A percentile compares a stretch with the other conserved stretches of the same genome.
Evolutionary conservation across 768 basidiomycete genomes (phyloP).

Genomic region (Lactarius deliciosus): DNA sequence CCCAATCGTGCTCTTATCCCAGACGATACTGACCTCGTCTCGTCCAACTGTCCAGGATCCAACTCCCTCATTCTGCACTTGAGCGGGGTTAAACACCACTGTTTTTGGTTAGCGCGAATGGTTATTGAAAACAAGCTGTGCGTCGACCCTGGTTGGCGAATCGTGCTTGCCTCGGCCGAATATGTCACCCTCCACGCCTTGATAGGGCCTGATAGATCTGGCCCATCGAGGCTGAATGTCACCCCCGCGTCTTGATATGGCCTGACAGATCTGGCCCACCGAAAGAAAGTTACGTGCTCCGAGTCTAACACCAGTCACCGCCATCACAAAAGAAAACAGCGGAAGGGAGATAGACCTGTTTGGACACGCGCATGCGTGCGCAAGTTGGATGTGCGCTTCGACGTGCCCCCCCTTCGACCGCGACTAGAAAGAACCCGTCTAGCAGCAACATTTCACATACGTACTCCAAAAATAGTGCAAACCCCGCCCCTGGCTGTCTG

Average conservation of each 20-base stretch:
- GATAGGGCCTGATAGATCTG: constrained; percentile 1
- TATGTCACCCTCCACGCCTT: constrained; percentile 43
- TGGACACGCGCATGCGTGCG: constrained; percentile 55
- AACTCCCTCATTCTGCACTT: constrained; percentile 38
- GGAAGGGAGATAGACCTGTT: too few species aligned
- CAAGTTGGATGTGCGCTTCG: constrained; percentile 49
- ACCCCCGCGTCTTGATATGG: too few species aligned
- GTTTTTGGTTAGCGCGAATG: constrained; percentile 34
- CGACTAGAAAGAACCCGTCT: constrained; percentile 9
- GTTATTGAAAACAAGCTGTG: constrained; percentile 46
- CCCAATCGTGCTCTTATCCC: constrained; percentile 43
- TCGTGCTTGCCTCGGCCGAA: constrained; percentile 55
- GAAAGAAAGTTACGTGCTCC: constrained; percentile 54
- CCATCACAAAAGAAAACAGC: background rate
- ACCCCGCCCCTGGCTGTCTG: too few species aligned
- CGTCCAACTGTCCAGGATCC: constrained; percentile 28
- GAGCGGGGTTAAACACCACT: constrained; percentile 41
- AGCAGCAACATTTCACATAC: constrained; percentile 46
- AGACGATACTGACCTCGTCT: constrained; percentile 38
- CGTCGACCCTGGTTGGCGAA: constrained; percentile 56
- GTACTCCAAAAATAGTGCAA: constrained; percentile 35
- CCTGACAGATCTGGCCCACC: constrained; percentile 14
- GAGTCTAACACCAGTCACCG: constrained; percentile 40
- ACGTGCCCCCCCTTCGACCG: constrained; percentile 40
- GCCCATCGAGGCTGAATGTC: constrained; percentile 31